Conservation (phyloP, 345 rosid genomes). For the Citrus maxima region DNA sequence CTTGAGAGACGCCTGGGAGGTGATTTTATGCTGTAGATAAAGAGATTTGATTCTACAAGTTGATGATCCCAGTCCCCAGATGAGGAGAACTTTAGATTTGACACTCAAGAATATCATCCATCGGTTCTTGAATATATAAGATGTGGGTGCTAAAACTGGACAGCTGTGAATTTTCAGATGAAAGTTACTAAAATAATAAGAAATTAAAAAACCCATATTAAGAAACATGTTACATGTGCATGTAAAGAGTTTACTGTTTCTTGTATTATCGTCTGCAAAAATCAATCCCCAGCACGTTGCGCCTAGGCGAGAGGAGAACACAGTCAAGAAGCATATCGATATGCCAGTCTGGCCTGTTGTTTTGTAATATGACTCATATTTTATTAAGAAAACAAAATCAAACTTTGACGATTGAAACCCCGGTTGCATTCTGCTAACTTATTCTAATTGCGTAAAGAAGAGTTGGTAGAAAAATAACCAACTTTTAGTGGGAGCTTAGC, state of each 20-base stretch:
- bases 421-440: not conserved
- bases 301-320: not conserved
- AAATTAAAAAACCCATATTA: not conserved
- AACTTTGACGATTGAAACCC: not conserved
- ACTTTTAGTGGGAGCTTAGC: no score
- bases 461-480: not conserved
- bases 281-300: not conserved
- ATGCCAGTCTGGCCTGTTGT: not conserved
- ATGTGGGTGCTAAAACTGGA: not conserved
- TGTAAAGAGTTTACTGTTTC: not conserved
- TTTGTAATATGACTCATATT: not conserved
- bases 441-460: not conserved
- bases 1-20: not conserved
- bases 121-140: not conserved
- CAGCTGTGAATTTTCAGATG: no score
- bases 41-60: not conserved
- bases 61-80: not conserved
- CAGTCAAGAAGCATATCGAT: not conserved
- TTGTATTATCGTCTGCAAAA: not conserved
- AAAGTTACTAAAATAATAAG: not conserved
- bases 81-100: not conserved
- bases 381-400: not conserved
- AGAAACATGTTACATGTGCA: not conserved
- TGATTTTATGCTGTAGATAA: not conserved
- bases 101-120: not conserved